Evolutionary conservation across 2,329 filamentous ascomycete genomes (phyloP), one percentile per base, ranked within the genome.

Genomic region (Blastomyces silverae): DNA sequence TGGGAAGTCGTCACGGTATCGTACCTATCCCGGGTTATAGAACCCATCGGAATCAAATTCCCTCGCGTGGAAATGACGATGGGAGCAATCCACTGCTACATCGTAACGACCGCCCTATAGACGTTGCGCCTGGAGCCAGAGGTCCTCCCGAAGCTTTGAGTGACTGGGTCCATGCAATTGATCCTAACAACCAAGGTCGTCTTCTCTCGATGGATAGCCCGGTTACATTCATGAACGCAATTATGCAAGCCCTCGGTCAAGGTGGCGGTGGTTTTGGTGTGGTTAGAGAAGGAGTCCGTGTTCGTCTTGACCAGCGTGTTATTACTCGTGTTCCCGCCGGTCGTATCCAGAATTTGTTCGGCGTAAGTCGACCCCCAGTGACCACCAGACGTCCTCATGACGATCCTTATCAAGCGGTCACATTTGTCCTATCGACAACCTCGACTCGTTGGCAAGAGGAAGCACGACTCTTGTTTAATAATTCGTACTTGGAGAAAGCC

Each of bases 1-100:
- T 83, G 68, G 82, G 84, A 52, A 84, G 85, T 69, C 81, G 83
- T 65, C 71, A 74, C 64, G 76, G 73, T 25, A 74, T 75, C 42
- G 71, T 77, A 62, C 73, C 75, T 15, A 77, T 78, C 28, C 77
- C 77, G 50, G 74, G 76, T 20, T 80, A 80, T 66, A 77, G 79
- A 64, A 74, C 79, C 44, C 79, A 80, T 66, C 75, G 79, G 57
- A 75, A 71, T 46, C 74, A 78, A 61, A 70, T 76, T 17, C 80
- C 83, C 42, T 78, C 84, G 62, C 82, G 84, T 64, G 82, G 82
- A 37, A 82, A 84, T 44, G 91, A 96, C 68, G 92, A 97, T 73
- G 92, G 91, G 3, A 83, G 87, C 28, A 97, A 97, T 72, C 93
- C 93, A 55, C 82, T 97, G 15, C 85, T 97, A 63, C 89, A 92